Conservation (phyloP, 2,329 filamentous ascomycete species). For the Diaporthe velutina region DNA sequence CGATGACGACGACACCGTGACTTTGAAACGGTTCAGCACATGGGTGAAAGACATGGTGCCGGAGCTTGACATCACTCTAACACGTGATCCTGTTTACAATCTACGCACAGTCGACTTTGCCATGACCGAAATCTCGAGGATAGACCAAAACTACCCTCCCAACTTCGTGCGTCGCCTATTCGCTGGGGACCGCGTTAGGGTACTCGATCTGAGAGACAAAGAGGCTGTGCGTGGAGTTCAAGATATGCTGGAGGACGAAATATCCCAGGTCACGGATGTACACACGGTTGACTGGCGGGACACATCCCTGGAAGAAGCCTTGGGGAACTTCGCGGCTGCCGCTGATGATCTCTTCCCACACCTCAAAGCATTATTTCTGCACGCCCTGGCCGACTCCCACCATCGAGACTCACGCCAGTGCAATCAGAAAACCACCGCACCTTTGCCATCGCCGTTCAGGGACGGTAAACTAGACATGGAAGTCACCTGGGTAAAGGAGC, state of each 20-base stretch:
- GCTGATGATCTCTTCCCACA: not conserved
- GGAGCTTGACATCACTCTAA: not conserved
- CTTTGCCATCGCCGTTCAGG: not conserved
- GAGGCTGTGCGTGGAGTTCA: not conserved
- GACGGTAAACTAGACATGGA: not conserved
- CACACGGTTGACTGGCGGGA: not conserved
- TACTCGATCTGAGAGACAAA: not conserved
- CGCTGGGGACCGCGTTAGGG: not conserved
- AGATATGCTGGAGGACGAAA: not conserved
- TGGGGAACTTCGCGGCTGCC: not conserved
- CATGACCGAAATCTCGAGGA: not conserved
- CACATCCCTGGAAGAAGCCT: not conserved
- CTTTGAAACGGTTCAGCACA: too few relatives aligned
- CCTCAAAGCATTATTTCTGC: not conserved
- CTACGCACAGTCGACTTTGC: not conserved
- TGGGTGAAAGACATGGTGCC: too few relatives aligned
- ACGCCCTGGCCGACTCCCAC: not conserved
- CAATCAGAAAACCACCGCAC: not conserved
- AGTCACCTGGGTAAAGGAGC: not conserved
- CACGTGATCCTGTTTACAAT: not conserved
- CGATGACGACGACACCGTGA: too few relatives aligned
- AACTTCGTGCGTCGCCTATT: not conserved
- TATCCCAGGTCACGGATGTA: not conserved
- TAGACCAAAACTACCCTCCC: not conserved
- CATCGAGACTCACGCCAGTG: too few relatives aligned